Percentiles rank a stretch among this genome's conserved stretches.
Conservation (phyloP, 129 eudicot species). For the Glebionis coronaria region DNA sequence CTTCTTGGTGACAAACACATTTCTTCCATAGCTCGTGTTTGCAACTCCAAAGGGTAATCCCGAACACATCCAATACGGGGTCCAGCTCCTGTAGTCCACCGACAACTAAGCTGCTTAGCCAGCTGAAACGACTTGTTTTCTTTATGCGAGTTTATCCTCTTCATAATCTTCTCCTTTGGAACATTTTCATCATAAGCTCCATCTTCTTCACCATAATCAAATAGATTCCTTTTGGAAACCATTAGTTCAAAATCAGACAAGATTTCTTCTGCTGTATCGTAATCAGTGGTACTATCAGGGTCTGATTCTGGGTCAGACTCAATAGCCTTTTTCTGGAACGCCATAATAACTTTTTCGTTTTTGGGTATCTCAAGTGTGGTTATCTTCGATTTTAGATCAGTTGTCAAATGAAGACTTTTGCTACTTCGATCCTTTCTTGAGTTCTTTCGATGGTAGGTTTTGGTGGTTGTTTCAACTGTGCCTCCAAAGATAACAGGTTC, state of each 20-base stretch:
- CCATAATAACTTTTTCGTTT: constrained; percentile 40
- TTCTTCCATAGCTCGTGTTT: constrained; percentile 58
- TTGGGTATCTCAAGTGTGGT: constrained; percentile 53
- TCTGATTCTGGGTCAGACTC: constrained; percentile 22
- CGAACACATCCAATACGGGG: constrained; percentile 83
- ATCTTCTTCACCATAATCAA: constrained; percentile 55
- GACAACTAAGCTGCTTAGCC: constrained; percentile 55
- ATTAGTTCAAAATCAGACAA: constrained; percentile 47
- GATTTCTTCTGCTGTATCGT: constrained; percentile 67
- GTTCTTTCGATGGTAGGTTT: constrained; percentile 23
- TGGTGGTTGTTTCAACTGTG: constrained; percentile 25
- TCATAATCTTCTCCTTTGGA: constrained; percentile 55
- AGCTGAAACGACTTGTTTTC: constrained; percentile 57
- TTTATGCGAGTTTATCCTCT: constrained; percentile 67
- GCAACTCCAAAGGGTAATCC: constrained; percentile 78
- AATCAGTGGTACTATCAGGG: constrained; percentile 33
- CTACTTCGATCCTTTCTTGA: constrained; percentile 28
- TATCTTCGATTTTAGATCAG: constrained; percentile 37
- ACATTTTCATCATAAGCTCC: constrained; percentile 43
- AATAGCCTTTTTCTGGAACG: constrained; percentile 41
- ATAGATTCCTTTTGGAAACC: constrained; percentile 58
- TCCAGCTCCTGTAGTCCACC: constrained; percentile 87
- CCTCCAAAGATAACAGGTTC: constrained; percentile 40
- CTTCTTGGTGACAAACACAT: constrained; percentile 63
- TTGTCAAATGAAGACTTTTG: constrained; percentile 28